Base-by-base conservation (phyloP, 1,139 yeast species). In the Candida sp. region DNA sequence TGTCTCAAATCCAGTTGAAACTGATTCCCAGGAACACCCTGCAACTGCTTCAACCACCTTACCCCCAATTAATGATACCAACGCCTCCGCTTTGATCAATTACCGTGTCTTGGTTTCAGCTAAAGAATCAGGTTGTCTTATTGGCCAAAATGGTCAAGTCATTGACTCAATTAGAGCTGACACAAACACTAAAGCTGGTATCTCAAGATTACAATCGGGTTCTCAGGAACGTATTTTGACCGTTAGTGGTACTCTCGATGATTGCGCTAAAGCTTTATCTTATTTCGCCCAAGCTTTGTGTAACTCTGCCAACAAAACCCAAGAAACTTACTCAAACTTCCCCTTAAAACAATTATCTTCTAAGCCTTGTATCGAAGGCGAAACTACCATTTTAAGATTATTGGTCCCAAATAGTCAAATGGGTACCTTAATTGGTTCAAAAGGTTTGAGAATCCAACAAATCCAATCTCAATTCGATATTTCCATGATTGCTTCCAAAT, bases 341-440 rank as follows among this genome's bases (percentile, higher is more conserved):
- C 87, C 88, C 12, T 72, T 84, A 49, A 83, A 81, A 52, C 79
- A 82, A 52, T 69, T 84, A 49, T 70, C 80, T 45, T 70, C 70
- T 19, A 64, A 75, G 32, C 77, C 81, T 12, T 66, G 76, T 40
- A 67, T 77, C 38, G 76, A 75, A 41, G 81, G 80, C 34, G 70
- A 73, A 43, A 72, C 79, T 6, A 74, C 86, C 25, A 74, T 82
- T 36, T 66, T 89, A 54, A 77, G 97, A 57, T 70, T 90, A 43
- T 71, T 91, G 49, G 76, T 90, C 48, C 91, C 96, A 39, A 90
- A 90, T 66, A 77, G 84, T 48, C 96, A 89, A 64, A 84, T 90
- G 82, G 97, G 97, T 37, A 84, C 96, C 8, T 79, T 90, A 44
- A 90, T 90, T 61, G 97, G 97, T 41, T 81, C 87, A 46, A 87